phyloP scores from a whole-genome alignment of 441 rosid species.

The Pelargonium australe region DNA sequence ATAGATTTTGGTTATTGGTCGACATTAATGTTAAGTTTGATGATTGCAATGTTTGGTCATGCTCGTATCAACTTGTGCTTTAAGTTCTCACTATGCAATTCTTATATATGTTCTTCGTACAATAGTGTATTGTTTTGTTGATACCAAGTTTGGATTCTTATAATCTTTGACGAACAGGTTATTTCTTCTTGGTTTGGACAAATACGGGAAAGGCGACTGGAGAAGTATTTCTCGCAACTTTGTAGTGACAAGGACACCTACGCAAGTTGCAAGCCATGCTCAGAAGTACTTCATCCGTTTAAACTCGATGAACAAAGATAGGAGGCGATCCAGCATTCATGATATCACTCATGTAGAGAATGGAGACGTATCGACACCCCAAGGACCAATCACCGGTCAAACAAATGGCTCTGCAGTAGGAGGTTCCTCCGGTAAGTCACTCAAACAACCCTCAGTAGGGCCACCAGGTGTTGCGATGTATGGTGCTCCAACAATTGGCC shows the following conservation, averaged over 20 bases:
- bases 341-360: conserved; percentile 83
- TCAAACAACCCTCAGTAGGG: conserved; percentile 52
- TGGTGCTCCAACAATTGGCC: conserved; percentile 71
- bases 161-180: conserved; percentile 43
- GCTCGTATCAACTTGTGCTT: background rate
- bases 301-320: conserved; percentile 89
- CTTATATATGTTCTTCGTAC: conserved; percentile 4
- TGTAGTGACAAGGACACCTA: conserved; percentile 94
- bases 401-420: conserved; percentile 45
- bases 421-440: conserved; percentile 50
- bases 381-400: conserved; percentile 95
- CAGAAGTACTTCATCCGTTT: conserved; percentile 87
- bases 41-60: background rate
- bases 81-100: conserved; percentile 13
- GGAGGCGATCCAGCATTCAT: conserved; percentile 95
- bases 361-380: conserved; percentile 59
- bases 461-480: conserved; percentile 54
- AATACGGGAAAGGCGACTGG: conserved; percentile 98
- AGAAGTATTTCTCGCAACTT: conserved; percentile 92
- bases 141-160: conserved; percentile 13
- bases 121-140: background rate
- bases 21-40: too few relatives aligned
- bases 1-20: too few relatives aligned
- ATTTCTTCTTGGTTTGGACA: conserved; percentile 91
- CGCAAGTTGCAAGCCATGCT: conserved; percentile 98